Conservation (phyloP, 352 stramenopile genomes). For the Pythium dissotocum region DNA sequence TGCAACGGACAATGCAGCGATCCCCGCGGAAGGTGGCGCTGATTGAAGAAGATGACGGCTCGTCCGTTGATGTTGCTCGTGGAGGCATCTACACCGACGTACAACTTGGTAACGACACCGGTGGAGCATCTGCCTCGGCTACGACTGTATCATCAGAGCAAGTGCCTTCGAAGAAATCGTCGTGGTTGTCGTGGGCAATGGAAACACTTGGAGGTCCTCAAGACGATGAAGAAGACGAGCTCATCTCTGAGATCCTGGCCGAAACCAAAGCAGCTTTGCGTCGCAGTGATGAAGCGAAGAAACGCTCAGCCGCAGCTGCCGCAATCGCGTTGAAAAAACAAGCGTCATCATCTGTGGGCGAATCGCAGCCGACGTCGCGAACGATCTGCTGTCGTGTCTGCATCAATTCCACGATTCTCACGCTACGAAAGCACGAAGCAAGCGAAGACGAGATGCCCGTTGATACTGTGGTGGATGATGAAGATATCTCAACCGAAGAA, state of each 20-base stretch:
- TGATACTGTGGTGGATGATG: slow-evolving; percentile 13
- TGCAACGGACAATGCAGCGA: slow-evolving; percentile 17
- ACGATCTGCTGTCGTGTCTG: slow-evolving; percentile 51
- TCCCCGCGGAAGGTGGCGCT: neutral
- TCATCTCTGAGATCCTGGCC: slow-evolving; percentile 67
- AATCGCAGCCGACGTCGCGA: slow-evolving; percentile 6
- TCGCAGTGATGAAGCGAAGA: slow-evolving; percentile 24
- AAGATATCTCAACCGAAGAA: slow-evolving; percentile 36
- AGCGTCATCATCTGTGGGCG: neutral
- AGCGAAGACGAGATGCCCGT: slow-evolving; percentile 17
- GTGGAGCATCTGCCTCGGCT: neutral
- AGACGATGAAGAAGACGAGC: slow-evolving; percentile 63
- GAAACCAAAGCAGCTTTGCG: slow-evolving; percentile 60
- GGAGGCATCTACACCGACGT: neutral
- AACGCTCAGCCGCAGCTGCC: slow-evolving; percentile 9
- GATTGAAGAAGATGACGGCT: neutral
- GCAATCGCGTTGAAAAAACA: neutral
- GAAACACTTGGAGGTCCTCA: slow-evolving; percentile 49
- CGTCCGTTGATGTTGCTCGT: neutral
- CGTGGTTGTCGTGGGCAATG: slow-evolving; percentile 77
- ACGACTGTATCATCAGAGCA: neutral
- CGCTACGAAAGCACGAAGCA: slow-evolving; percentile 57
- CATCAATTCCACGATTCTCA: slow-evolving; percentile 58
- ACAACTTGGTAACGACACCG: neutral
- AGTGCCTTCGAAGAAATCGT: slow-evolving; percentile 24